Conservation (phyloP, 2,329 filamentous ascomycete genomes). For the Neonectria coccinea region DNA sequence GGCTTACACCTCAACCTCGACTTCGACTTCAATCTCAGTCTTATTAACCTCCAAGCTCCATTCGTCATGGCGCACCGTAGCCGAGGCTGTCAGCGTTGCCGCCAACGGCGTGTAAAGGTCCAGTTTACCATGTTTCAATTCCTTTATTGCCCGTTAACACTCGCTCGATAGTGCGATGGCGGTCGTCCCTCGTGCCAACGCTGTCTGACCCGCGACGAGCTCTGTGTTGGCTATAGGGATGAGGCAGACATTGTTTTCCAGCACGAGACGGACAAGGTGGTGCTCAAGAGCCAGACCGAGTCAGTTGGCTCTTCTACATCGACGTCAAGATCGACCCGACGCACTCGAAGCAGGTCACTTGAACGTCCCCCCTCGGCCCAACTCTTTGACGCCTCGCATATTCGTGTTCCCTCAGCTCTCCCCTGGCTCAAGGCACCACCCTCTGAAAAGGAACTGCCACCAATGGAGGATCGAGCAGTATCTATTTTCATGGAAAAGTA, state of each 20-base stretch:
- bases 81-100: neutral
- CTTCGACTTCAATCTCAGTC: neutral
- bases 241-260: conserved; percentile 55
- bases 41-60: neutral
- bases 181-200: conserved; percentile 46
- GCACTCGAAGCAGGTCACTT: conserved; percentile 33
- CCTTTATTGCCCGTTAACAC: neutral
- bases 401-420: conserved; percentile 20
- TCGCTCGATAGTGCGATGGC: neutral
- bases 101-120: neutral
- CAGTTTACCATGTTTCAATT: neutral
- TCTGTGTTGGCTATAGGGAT: conserved; percentile 35
- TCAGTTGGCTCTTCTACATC: conserved; percentile 28
- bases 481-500: conserved; percentile 53
- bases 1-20: neutral
- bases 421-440: conserved; percentile 43
- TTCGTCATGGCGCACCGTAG: neutral
- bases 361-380: conserved; percentile 22
- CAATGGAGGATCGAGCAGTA: conserved; percentile 46
- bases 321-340: conserved; percentile 1
- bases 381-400: neutral
- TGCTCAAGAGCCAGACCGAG: conserved; percentile 39
- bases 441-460: neutral
- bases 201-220: conserved; percentile 55
- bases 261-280: conserved; percentile 55